Evolutionary conservation across 2,329 filamentous ascomycete species (phyloP), one percentile per base, ranked within the genome.

Genomic region (Talaromyces albobiverticillius): DNA sequence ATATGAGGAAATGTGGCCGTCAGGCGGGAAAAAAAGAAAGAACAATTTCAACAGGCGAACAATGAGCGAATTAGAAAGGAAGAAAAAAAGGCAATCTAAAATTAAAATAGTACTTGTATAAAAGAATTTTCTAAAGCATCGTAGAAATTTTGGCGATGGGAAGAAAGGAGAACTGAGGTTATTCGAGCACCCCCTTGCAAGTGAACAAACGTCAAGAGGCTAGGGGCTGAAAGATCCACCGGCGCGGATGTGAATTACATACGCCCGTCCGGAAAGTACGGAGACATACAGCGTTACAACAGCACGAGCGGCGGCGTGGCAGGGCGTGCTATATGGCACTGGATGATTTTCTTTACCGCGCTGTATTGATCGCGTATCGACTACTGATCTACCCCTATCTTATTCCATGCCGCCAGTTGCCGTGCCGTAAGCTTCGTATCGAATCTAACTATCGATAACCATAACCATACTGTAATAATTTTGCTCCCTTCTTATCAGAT

Each of bases 1-100:
- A 42, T 52, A 46, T 46, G 50, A 51, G 29, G 29, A 52, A 45
- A 52, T 34, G 48, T 51, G 48, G 38, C 43, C 48, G 41, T 40
- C 46, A 46, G 40, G 20, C 32, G 51, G 32, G 51, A 38, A 40
- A 10, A 25, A 34, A 38, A 43, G 31, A 40, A 54, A 45, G 47
- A 23, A 42, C 25, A 29, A 54, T 31, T 9, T 13, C 42, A 18
- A 45, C 26, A 49, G 1, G 25, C 18, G 29, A n/a, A 47, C 29
- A 14, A 36, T n/a, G 34, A 47, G 22, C 20, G 25, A 46, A 20
- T 23, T 22, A 40, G 8, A 22, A 40, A 18, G 18, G n/a, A 4
- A 36, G 20, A 40, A 11, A 40, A 11, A 2, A 22, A 11, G 9
- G 10, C 36, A 22, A 22, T 40, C 36, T 40, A 40, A 13, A 40